Evolutionary conservation across 305 asterid genomes (phyloP).

Genomic region (Euphrasia arctica): DNA sequence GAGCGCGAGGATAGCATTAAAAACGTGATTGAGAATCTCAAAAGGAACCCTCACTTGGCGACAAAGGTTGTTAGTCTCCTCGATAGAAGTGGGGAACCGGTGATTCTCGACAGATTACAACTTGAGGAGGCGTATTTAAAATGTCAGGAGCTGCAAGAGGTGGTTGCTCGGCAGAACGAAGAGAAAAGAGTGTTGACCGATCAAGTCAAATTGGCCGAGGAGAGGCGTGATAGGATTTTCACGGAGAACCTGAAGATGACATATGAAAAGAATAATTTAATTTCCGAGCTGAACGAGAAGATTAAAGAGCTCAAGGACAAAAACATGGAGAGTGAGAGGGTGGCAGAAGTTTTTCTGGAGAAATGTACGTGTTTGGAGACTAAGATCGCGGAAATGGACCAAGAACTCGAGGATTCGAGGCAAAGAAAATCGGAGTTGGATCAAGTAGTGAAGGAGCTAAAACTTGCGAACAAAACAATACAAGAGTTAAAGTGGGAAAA

Average conservation of each 20-base stretch:
- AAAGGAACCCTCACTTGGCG: no score
- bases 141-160: slow-evolving; percentile 22
- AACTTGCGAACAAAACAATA: neutral
- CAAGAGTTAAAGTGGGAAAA: slow-evolving; percentile 1
- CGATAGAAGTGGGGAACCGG: no score
- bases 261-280: slow-evolving; percentile 18
- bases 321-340: slow-evolving; percentile 20
- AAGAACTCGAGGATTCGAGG: slow-evolving; percentile 12
- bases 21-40: neutral
- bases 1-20: slow-evolving; percentile 2
- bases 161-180: slow-evolving; percentile 13
- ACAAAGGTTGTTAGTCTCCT: no score
- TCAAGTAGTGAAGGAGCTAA: neutral
- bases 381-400: neutral
- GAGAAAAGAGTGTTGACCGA: slow-evolving; percentile 10
- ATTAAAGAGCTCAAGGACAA: slow-evolving; percentile 1
- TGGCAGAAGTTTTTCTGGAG: slow-evolving; percentile 1
- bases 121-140: slow-evolving; percentile 10
- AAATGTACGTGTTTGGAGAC: slow-evolving; percentile 10
- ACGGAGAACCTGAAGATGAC: slow-evolving; percentile 4
- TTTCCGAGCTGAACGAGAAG: neutral
- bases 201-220: slow-evolving; percentile 13
- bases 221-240: neutral
- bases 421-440: neutral
- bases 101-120: slow-evolving; percentile 15